These are phyloP conservation scores for Allium fistulosum DNA, from an alignment of 106 monocot species.

Conservation along the genomic window DNA sequence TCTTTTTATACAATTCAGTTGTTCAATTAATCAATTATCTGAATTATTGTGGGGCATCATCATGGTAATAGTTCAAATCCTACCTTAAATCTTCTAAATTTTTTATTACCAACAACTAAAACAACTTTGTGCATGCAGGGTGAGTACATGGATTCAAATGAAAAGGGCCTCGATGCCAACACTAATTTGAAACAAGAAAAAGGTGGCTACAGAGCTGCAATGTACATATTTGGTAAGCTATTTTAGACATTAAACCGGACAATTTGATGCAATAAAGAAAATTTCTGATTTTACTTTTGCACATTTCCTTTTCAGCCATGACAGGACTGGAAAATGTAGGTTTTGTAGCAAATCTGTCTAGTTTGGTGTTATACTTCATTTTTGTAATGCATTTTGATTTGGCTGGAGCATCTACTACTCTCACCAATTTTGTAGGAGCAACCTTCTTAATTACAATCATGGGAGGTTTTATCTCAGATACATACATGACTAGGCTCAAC, in stretches of 20 bases:
- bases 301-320: slow-evolving; percentile 1
- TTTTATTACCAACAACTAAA: background rate
- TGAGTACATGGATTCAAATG: slow-evolving; percentile 1
- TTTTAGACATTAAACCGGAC: background rate
- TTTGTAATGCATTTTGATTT: slow-evolving; percentile 22
- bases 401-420: slow-evolving; percentile 12
- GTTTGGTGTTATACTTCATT: slow-evolving; percentile 22
- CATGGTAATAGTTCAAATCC: background rate
- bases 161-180: background rate
- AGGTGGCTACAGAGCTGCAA: slow-evolving; percentile 20
- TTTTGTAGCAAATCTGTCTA: slow-evolving; percentile 1
- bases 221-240: slow-evolving; percentile 16
- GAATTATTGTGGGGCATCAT: background rate
- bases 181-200: background rate
- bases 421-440: slow-evolving; percentile 43
- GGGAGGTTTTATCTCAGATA: slow-evolving; percentile 20
- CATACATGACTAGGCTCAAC: slow-evolving; percentile 15
- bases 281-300: background rate
- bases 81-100: background rate
- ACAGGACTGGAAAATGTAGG: slow-evolving; percentile 28
- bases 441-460: slow-evolving; percentile 26
- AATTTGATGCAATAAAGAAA: background rate
- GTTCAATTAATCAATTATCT: background rate
- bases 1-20: slow-evolving; percentile 3
- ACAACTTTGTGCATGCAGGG: slow-evolving; percentile 5